Base-by-base conservation (phyloP, 1,284 basidiomycete genomes). In the Limonomyces culmigenus region DNA sequence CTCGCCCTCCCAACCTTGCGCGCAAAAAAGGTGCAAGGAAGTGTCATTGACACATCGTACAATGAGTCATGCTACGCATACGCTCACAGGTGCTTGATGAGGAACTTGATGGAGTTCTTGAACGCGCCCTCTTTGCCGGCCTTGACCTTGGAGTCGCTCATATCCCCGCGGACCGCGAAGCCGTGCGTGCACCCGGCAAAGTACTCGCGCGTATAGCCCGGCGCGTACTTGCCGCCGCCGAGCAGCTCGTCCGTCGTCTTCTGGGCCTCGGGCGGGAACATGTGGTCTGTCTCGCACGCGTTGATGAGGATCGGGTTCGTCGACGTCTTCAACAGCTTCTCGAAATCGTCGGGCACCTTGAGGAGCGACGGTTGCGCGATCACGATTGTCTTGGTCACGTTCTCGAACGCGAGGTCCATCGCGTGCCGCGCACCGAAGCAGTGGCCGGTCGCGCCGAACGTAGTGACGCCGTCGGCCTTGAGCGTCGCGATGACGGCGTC, bases 351-450 rank as follows among this genome's bases (percentile, higher is more conserved):
- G 2, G 55, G 66, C 31, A 66, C 42, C 29, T 71, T 43, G 41
- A 88, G 63, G 2, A 74, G 56, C 3, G 79, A 79, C 2, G 83
- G 84, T 52, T 88, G 85, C 1, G 68, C 51, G 35, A 67, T 59
- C 16, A 67, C 69, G 1, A 60, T 63, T 18, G 60, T 75, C 31
- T 66, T 56, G 50, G 71, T 65, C 33, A 59, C 43, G 36, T 63
- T 58, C 8, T 79, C 73, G 42, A 79, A 70, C 0, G 74, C 73
- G 34, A 81, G 63, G 43, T 83, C 68, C 48, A 80, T 79, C 23
- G 62, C 58, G 39, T 73, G 71, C 34, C 74, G 68, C 62, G 70
- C 78, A 25, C 80, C 79, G 40, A 70, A 75, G 59, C 80, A 84
- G 55, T 71, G 81, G 1, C 76, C 77, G 1, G 65, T 70, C 1